A percentile compares a stretch with the other conserved stretches of the same genome.
phyloP scores from a whole-genome alignment of 768 basidiomycete genomes.

The Mycena indigotica region DNA sequence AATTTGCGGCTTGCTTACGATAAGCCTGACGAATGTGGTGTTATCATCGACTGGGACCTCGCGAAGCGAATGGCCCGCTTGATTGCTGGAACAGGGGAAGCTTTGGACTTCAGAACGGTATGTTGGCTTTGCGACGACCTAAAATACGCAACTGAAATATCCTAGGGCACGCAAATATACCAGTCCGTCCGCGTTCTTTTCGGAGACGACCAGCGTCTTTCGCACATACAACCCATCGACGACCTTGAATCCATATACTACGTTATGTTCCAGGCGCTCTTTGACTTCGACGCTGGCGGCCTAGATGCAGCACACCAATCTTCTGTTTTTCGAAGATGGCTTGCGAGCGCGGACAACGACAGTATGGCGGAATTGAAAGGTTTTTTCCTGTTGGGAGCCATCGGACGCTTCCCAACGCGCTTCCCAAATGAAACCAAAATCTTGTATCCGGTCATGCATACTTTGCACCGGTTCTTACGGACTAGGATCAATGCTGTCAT shows the following conservation, averaged over 20 bases:
- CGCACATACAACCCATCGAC: background rate
- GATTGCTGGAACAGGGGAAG: background rate
- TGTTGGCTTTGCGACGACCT: background rate
- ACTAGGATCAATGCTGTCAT: background rate
- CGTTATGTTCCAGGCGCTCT: background rate
- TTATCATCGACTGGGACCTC: background rate
- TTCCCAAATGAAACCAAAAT: background rate
- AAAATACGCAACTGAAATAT: background rate
- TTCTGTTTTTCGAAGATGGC: background rate
- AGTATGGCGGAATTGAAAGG: background rate
- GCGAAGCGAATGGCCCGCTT: background rate
- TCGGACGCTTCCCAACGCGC: background rate
- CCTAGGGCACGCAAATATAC: background rate
- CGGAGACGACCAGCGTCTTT: background rate
- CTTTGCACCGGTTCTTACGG: background rate
- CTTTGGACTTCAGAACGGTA: background rate
- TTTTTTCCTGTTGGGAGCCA: background rate
- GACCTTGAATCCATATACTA: background rate
- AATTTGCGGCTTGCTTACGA: background rate
- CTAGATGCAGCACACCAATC: too few species aligned
- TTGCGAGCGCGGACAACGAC: background rate
- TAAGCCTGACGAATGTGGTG: background rate
- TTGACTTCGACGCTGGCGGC: background rate
- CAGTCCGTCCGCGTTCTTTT: background rate
- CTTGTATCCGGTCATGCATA: background rate